Evolutionary conservation across 2,329 filamentous ascomycete genomes (phyloP).

Genomic region (Ceratocystiopsis sp.): DNA sequence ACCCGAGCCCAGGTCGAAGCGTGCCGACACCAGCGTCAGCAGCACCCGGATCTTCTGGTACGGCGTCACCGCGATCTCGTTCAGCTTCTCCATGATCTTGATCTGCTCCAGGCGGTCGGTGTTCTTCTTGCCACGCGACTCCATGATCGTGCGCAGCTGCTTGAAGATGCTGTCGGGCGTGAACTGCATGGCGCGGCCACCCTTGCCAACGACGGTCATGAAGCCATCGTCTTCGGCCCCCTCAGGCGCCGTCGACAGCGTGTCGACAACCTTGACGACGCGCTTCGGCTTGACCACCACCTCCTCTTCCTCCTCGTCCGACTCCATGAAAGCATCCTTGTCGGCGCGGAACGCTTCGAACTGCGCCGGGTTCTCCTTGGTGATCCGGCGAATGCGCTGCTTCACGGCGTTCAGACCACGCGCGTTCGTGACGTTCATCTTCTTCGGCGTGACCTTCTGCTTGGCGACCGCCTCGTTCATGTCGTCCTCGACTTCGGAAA

Average conservation of each 20-base stretch:
- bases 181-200: conserved; percentile 77
- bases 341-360: conserved; percentile 76
- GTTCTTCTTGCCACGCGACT: conserved; percentile 97
- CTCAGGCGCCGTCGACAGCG: conserved; percentile 40
- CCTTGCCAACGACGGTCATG: conserved; percentile 74
- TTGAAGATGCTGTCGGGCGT: conserved; percentile 98
- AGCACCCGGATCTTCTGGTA: conserved; percentile 92
- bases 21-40: conserved; percentile 76
- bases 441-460: conserved; percentile 91
- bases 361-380: conserved; percentile 80
- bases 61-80: conserved; percentile 73
- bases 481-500: conserved; percentile 85
- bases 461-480: conserved; percentile 90
- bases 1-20: conserved; percentile 81
- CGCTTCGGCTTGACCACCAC: conserved; percentile 33
- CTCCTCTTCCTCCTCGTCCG: conserved; percentile 58
- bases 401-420: conserved; percentile 93
- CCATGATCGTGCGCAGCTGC: conserved; percentile 80
- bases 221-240: conserved; percentile 62
- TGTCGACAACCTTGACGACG: conserved; percentile 22
- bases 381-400: conserved; percentile 97
- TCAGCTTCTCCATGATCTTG: conserved; percentile 88
- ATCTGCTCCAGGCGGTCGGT: conserved; percentile 92
- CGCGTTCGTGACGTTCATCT: conserved; percentile 94
- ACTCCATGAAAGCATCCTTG: conserved; percentile 77